Base-by-base conservation (phyloP, 2,329 filamentous ascomycete species). In the Neonectria hederae region DNA sequence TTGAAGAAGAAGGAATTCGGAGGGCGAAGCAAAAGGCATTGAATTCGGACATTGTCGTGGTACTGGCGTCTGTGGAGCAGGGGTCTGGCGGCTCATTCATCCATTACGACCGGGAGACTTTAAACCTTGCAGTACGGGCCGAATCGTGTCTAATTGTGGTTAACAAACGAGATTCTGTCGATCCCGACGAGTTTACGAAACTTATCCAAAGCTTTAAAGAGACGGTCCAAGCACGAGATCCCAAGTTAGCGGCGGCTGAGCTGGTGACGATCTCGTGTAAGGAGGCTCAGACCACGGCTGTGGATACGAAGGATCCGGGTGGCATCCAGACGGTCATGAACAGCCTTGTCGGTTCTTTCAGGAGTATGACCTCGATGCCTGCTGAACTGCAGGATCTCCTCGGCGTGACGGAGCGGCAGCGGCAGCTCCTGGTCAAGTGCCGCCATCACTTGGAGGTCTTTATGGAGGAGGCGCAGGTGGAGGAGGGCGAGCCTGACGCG, bases 1-100 rank as follows among this genome's bases (percentile, higher is more conserved):
- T 99, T 26, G 96, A 99, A 75, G 83, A 90, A 75, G 96, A 99
- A 78, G 96, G 96, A 1, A 98, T 99, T 75, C 88, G 91, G 54
- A 86, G 96, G 54, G 96, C 96, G 8, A 93, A 91, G 76, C 87
- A 89, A 63, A 91, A 92, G 72, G 96, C 95, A 0, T 80, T 89
- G 30, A 90, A 94, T 55, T 95, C 95, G 11, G 93, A 99, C 79
- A 84, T 98, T 6, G 87, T 98, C 48, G 84, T 98, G 53, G 90
- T 92, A 9, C 85, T 99, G 59, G 87, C 93, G 8, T 92, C 93
- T 5, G 79, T 97, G 43, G 92, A 97, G 73, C 71, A 76, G 4
- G 73, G 74, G 3, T 69, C 74, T 8, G 79, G 74, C 3, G 76
- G 76, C 1, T 73, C 77, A 42, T 77, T 76, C 24, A 90, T 86